Percentiles rank a stretch among this genome's conserved stretches.
Conservation (phyloP, 179 eudicot species). For the Corrigiola litoralis region DNA sequence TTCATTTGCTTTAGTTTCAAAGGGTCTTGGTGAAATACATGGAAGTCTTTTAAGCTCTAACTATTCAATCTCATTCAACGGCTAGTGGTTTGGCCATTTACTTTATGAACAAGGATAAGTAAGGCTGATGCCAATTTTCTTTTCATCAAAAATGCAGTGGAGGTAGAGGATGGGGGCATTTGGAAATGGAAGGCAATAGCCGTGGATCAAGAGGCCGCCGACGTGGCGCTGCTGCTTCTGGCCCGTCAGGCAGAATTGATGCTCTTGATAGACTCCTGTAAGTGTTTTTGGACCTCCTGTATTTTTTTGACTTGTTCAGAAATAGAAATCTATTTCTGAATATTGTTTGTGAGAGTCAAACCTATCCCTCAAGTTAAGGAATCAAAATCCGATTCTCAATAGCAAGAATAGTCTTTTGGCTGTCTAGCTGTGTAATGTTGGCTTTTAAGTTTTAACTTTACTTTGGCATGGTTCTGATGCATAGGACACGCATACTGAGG, state of each 20-base stretch:
- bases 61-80: too few relatives aligned
- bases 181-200: conserved; percentile 29
- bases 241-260: conserved; percentile 57
- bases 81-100: too few relatives aligned
- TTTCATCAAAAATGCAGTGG: conserved; percentile 18
- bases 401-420: neutral
- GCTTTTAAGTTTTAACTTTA: neutral
- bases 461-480: neutral
- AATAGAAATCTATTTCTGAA: neutral
- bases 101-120: too few relatives aligned
- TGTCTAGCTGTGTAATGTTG: neutral
- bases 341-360: too few relatives aligned
- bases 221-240: conserved; percentile 23
- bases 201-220: conserved; percentile 50
- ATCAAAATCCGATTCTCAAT: neutral
- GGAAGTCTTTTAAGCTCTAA: too few relatives aligned
- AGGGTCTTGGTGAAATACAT: neutral
- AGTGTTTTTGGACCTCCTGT: conserved; percentile 8
- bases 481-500: conserved; percentile 74
- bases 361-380: too few relatives aligned
- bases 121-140: neutral
- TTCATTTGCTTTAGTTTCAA: neutral
- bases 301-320: too few relatives aligned
- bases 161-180: conserved; percentile 44
- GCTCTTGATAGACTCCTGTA: conserved; percentile 83